Conservation (phyloP, 108 stramenopile species). For the Epithemia pelagica region DNA sequence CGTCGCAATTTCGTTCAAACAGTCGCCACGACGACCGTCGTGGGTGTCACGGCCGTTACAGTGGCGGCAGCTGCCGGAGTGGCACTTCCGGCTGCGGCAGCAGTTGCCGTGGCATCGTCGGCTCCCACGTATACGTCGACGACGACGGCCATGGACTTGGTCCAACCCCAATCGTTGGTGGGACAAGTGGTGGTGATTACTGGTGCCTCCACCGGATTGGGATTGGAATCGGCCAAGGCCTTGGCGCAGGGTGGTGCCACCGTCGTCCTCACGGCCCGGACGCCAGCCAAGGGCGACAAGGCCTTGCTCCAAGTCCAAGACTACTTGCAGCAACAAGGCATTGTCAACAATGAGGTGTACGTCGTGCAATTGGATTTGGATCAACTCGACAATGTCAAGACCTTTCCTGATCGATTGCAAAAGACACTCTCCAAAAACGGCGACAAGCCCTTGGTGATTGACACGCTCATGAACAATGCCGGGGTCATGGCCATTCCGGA, state of each 20-base stretch:
- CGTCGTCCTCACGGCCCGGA: slow-evolving; percentile 65
- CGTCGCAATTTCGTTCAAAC: neutral
- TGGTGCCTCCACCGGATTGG: slow-evolving; percentile 71
- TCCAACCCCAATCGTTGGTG: slow-evolving; percentile 29
- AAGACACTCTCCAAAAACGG: slow-evolving; percentile 18
- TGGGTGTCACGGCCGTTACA: too few species aligned
- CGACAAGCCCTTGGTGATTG: slow-evolving; percentile 16
- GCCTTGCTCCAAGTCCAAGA: slow-evolving; percentile 46
- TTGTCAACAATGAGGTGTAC: slow-evolving; percentile 35
- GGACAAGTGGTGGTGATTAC: slow-evolving; percentile 65
- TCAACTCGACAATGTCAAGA: slow-evolving; percentile 50
- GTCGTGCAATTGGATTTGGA: slow-evolving; percentile 48
- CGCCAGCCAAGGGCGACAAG: slow-evolving; percentile 35
- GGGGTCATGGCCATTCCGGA: slow-evolving; percentile 85
- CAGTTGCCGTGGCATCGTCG: neutral
- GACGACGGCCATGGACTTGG: neutral
- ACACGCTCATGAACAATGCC: slow-evolving; percentile 83
- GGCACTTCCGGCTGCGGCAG: neutral
- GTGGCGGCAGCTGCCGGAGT: too few species aligned
- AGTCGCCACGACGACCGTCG: too few species aligned
- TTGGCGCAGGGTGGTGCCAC: slow-evolving; percentile 71
- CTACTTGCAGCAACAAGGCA: slow-evolving; percentile 28
- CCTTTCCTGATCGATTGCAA: slow-evolving; percentile 45
- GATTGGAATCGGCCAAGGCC: slow-evolving; percentile 72
- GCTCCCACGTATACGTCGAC: neutral